phyloP scores from a whole-genome alignment of 83 land plant genomes.

The Isoetes engelmannii region DNA sequence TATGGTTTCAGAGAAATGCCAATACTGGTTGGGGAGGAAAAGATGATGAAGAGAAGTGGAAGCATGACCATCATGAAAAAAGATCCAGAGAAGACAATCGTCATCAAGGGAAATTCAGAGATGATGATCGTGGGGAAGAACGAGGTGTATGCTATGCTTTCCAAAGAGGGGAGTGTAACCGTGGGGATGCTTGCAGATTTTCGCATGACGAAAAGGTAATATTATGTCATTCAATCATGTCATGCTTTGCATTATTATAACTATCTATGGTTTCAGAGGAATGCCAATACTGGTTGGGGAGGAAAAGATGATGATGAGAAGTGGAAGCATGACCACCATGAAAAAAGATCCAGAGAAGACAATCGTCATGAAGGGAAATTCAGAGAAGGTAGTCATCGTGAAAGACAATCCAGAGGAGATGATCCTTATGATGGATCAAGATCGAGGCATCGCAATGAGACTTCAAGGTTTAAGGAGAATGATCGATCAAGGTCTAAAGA shows the following conservation, averaged over 20 bases:
- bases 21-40: constrained; percentile 84
- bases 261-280: constrained; percentile 40
- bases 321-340: constrained; percentile 71
- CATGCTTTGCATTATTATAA: too few species aligned
- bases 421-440: too few species aligned
- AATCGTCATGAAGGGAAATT: neutral
- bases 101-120: neutral
- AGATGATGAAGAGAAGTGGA: constrained; percentile 60
- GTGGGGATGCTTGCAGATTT: constrained; percentile 82
- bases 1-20: constrained; percentile 55
- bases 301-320: constrained; percentile 44
- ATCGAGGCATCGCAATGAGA: too few species aligned
- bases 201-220: constrained; percentile 84
- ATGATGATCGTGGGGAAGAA: constrained; percentile 33
- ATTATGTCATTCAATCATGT: neutral
- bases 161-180: constrained; percentile 85
- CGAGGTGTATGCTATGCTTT: constrained; percentile 82
- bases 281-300: constrained; percentile 92
- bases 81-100: constrained; percentile 16
- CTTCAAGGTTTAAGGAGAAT: too few species aligned
- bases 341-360: constrained; percentile 16
- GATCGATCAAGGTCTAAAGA: too few species aligned
- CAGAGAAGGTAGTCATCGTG: too few species aligned
- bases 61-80: constrained; percentile 52
- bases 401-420: too few species aligned